These are phyloP conservation scores for Hypoxylon cercidicola DNA, from an alignment of 495 filamentous ascomycete genomes.

Conservation along the genomic window DNA sequence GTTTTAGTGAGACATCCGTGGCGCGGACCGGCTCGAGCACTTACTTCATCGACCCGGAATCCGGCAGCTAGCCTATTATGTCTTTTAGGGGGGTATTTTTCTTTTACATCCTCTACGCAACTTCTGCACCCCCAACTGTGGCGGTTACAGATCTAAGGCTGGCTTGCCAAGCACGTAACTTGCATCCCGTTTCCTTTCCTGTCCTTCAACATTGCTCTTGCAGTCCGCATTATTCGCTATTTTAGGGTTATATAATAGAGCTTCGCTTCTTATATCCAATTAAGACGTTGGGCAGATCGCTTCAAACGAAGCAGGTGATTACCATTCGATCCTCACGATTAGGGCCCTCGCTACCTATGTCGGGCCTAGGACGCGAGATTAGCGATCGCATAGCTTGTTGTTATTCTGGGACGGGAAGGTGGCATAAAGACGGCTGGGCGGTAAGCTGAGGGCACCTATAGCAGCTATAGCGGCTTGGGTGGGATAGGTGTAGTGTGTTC, in stretches of 20 bases:
- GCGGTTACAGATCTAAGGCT: conserved; percentile 31
- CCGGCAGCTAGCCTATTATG: conserved; percentile 23
- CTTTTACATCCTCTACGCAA: not conserved
- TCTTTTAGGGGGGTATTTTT: not conserved
- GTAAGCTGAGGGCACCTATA: conserved; percentile 14
- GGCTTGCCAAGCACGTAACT: too few species aligned
- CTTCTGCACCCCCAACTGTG: conserved; percentile 11
- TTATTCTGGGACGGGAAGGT: conserved; percentile 37
- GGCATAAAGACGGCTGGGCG: conserved; percentile 8
- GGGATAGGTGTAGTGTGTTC: not conserved
- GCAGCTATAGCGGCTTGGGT: not conserved
- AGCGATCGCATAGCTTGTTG: conserved; percentile 18
- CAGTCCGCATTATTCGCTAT: too few species aligned
- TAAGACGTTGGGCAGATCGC: conserved; percentile 7
- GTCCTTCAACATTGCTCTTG: too few species aligned
- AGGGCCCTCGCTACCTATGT: conserved; percentile 6
- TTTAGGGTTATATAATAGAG: not conserved
- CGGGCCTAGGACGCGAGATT: conserved; percentile 17
- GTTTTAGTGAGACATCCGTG: conserved; percentile 33
- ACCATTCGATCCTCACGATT: conserved; percentile 19
- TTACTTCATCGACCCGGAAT: conserved; percentile 22
- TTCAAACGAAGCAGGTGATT: conserved; percentile 13
- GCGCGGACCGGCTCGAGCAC: conserved; percentile 30
- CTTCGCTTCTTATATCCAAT: conserved; percentile 11
- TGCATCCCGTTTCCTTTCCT: not conserved